Evolutionary conservation across 805 yeast species (phyloP), one percentile per base, ranked within the genome.

Genomic region (Candida railenensis): DNA sequence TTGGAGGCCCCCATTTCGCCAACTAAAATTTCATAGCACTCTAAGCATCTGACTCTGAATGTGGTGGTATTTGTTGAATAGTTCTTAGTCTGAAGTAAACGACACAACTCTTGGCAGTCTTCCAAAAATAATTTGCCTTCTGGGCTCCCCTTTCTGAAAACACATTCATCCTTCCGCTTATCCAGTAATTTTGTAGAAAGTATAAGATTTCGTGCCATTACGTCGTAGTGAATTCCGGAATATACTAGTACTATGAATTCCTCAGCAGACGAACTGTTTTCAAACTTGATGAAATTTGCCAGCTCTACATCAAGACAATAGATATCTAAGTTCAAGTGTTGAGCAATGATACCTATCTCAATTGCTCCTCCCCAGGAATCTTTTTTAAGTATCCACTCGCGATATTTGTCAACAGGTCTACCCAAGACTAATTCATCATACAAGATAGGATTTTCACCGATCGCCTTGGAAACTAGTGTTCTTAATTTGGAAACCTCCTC

Each of bases 301-400:
- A 80, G 81, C 53, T 81, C 84, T 20, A 87, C 80, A 55, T 87
- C 94, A 22, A 84, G 59, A 9, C 89, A 81, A 45, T 74, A 68
- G 37, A 87, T 81, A 2, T 77, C 69, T 4, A 83, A 62, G 3
- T 69, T 67, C 36, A 83, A 69, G 50, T 74, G 71, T 30, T 73
- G 69, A 1, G 87, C 73, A 22, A 87, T 58, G 4, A 87, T 83
- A 7, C 82, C 80, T 40, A 86, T 63, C 58, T 87, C 95, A 41
- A 87, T 85, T 2, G 89, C 92, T 4, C 95, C 95, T 25, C 95
- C 95, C 95, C 94, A 87, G 15, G 85, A 75, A 32, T 74, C 80
- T 16, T 74, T 74, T 46, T 74, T 66, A 40, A 58, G 52, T 19
- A 87, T 87, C 92, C 94, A 87, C 4, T 63, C 50, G 30, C 77